Conservation (phyloP, 2,329 filamentous ascomycete species). For the Chaetomiaceae sp. region DNA sequence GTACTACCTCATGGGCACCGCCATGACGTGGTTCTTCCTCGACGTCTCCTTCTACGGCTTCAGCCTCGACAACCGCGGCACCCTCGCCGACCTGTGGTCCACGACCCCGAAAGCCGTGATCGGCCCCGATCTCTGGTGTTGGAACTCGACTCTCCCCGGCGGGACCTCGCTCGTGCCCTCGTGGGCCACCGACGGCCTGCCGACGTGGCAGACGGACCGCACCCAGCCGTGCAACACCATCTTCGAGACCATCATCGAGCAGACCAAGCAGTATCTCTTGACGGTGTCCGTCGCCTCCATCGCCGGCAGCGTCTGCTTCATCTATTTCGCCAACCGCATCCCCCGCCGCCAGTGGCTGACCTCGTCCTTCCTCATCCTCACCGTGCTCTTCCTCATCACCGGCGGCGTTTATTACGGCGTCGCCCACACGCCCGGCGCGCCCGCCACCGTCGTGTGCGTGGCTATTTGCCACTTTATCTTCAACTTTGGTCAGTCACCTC, state of each 20-base stretch:
- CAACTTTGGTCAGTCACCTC: constrained; percentile 44
- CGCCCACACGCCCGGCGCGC: constrained; percentile 37
- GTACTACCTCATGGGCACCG: constrained; percentile 43
- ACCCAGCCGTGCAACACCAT: constrained; percentile 48
- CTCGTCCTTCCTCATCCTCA: constrained; percentile 44
- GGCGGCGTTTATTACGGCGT: constrained; percentile 49
- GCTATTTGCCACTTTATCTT: constrained; percentile 52
- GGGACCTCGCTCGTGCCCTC: constrained; percentile 42
- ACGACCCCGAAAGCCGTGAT: constrained; percentile 34
- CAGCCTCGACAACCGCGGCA: constrained; percentile 43
- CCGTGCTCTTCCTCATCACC: constrained; percentile 44
- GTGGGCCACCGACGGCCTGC: constrained; percentile 39
- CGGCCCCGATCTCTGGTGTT: constrained; percentile 40
- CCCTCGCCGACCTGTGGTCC: constrained; percentile 41
- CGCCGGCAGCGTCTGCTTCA: constrained; percentile 46
- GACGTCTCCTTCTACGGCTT: constrained; percentile 57
- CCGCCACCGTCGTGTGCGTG: constrained; percentile 46
- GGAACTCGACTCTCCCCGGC: constrained; percentile 41
- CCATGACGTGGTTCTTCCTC: constrained; percentile 50
- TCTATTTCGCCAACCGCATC: constrained; percentile 44
- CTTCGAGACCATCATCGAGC: constrained; percentile 47
- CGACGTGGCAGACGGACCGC: constrained; percentile 47
- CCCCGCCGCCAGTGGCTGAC: constrained; percentile 48
- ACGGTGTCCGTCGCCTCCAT: constrained; percentile 51
- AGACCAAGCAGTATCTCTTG: constrained; percentile 49